Percentiles rank a stretch among this genome's conserved stretches.
Conservation (phyloP, 2,329 filamentous ascomycete genomes). For the Neurospora crassa region DNA sequence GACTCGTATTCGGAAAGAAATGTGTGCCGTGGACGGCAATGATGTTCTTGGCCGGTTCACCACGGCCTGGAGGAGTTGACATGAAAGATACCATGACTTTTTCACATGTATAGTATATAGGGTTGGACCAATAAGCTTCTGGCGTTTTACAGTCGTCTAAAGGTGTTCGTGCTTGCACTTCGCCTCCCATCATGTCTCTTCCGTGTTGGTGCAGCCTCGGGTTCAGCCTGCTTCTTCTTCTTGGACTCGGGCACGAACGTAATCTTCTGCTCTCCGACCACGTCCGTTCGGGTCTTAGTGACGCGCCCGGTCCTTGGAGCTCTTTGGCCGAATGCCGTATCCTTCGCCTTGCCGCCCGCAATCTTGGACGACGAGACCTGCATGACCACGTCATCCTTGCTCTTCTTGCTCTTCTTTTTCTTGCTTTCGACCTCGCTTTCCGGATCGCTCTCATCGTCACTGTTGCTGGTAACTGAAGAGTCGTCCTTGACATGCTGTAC, state of each 20-base stretch:
- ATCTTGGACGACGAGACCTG: conserved; percentile 56
- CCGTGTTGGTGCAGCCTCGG: conserved; percentile 22
- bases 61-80: conserved; percentile 1
- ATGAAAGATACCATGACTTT: conserved; percentile 9
- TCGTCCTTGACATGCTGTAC: conserved; percentile 41
- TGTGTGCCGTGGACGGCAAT: background rate
- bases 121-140: conserved; percentile 10
- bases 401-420: conserved; percentile 18
- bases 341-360: conserved; percentile 44
- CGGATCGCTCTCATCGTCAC: conserved; percentile 32
- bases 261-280: conserved; percentile 56
- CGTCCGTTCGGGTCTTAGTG: conserved; percentile 34
- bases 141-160: conserved; percentile 50
- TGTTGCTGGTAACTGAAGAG: conserved; percentile 23
- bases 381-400: conserved; percentile 43
- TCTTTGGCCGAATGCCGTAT: conserved; percentile 48
- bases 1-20: background rate
- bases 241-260: conserved; percentile 59
- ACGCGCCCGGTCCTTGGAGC: conserved; percentile 39
- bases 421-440: conserved; percentile 30
- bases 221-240: conserved; percentile 37
- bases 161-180: conserved; percentile 68
- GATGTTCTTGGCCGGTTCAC: conserved; percentile 1
- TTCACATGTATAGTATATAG: conserved; percentile 17
- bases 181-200: conserved; percentile 40